Conservation (phyloP, 176 grass and related monocot species). For the Calamus simplicifolius region DNA sequence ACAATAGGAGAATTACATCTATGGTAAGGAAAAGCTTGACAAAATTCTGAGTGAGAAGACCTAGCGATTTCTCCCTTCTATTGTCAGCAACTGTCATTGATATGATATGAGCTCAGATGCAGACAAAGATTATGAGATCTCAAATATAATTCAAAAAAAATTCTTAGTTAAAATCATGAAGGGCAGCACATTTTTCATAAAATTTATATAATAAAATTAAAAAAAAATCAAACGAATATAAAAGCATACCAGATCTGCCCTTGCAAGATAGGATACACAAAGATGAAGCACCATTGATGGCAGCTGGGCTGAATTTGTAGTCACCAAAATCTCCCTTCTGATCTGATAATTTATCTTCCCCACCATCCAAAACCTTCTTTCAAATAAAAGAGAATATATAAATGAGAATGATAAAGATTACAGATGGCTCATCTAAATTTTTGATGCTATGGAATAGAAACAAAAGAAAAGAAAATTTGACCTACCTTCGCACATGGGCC, state of each 20-base stretch:
- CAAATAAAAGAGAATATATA: neutral
- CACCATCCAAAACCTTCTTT: conserved; percentile 47
- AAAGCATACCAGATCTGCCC: conserved; percentile 48
- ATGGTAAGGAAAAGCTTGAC: conserved; percentile 84
- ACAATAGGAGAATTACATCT: conserved; percentile 35
- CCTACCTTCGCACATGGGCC: conserved; percentile 28
- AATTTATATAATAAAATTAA: no score
- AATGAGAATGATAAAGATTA: no score
- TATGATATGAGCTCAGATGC: no score
- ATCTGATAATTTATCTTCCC: conserved; percentile 48
- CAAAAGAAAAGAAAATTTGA: neutral
- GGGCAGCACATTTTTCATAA: no score
- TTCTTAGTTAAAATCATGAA: no score
- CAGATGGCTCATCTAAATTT: no score
- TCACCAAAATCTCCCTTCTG: conserved; percentile 34
- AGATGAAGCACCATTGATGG: conserved; percentile 16
- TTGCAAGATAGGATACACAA: conserved; percentile 8
- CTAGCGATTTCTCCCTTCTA: conserved; percentile 83
- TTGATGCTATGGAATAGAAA: no score
- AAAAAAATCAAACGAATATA: no score
- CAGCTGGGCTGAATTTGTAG: conserved; percentile 35
- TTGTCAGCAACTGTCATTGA: conserved; percentile 28
- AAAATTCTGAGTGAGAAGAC: conserved; percentile 89
- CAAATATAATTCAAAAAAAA: no score
- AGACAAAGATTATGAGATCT: no score